Evolutionary conservation across 805 yeast genomes (phyloP).

Genomic region (Candida hispaniensis): DNA sequence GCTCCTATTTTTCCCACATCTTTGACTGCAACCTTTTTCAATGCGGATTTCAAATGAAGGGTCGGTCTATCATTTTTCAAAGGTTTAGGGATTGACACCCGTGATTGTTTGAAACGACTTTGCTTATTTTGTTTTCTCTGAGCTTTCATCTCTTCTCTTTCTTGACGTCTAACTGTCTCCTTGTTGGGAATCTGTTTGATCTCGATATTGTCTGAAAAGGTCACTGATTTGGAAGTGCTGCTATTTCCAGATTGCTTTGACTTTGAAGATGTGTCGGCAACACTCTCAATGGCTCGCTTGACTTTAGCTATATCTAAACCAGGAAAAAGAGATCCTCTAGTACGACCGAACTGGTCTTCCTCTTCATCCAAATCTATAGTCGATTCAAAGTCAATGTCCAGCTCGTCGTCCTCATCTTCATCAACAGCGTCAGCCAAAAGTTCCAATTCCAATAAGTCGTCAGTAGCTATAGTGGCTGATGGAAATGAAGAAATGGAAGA

Average conservation of each 20-base stretch:
- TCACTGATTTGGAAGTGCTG: slow-evolving; percentile 8
- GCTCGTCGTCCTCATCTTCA: slow-evolving; percentile 8
- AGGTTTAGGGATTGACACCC: too few relatives aligned
- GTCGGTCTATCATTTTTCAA: too few relatives aligned
- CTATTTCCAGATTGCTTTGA: slow-evolving; percentile 1
- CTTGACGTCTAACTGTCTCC: slow-evolving; percentile 12
- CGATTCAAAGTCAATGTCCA: slow-evolving; percentile 13
- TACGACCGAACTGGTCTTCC: slow-evolving; percentile 14
- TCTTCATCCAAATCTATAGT: slow-evolving; percentile 10
- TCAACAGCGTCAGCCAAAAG: slow-evolving; percentile 7
- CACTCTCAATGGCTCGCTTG: not conserved
- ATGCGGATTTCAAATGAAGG: too few relatives aligned
- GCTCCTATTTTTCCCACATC: too few relatives aligned
- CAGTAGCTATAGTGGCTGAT: slow-evolving; percentile 4
- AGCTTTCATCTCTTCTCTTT: slow-evolving; percentile 3
- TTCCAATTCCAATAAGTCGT: slow-evolving; percentile 5
- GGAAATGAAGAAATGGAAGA: slow-evolving; percentile 10
- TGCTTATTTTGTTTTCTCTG: slow-evolving; percentile 4
- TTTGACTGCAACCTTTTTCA: too few relatives aligned
- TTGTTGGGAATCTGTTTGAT: slow-evolving; percentile 14
- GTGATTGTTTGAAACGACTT: slow-evolving; percentile 11
- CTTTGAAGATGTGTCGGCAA: not conserved
- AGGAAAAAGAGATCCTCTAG: slow-evolving; percentile 14
- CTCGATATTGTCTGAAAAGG: slow-evolving; percentile 7
- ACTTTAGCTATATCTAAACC: slow-evolving; percentile 1